Conservation (phyloP, 169 alveolate genomes). For the Babesia caballi region DNA sequence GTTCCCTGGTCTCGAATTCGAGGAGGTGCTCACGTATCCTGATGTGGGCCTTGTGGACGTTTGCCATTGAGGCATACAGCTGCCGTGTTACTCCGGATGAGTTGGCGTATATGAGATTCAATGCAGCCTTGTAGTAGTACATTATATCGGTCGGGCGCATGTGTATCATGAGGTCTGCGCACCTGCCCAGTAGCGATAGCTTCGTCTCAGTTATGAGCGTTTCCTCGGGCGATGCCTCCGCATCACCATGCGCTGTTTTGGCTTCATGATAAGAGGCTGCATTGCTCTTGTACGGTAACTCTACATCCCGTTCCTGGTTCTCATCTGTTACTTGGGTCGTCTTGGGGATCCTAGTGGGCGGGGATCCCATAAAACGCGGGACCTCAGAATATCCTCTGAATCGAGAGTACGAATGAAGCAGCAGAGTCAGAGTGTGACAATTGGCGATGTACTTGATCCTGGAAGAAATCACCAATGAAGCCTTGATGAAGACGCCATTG, state of each 20-base stretch:
- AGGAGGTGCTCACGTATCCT: slow-evolving; percentile 36
- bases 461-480: slow-evolving; percentile 54
- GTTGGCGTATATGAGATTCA: slow-evolving; percentile 39
- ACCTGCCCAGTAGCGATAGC: slow-evolving; percentile 37
- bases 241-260: no score
- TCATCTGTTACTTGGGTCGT: neutral
- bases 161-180: slow-evolving; percentile 39
- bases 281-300: neutral
- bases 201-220: slow-evolving; percentile 32
- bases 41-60: slow-evolving; percentile 46
- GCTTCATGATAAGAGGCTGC: no score
- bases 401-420: slow-evolving; percentile 53
- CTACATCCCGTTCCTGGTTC: neutral
- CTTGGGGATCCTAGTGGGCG: neutral
- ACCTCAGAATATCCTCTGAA: neutral
- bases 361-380: no score
- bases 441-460: slow-evolving; percentile 53
- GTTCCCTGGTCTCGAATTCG: slow-evolving; percentile 56
- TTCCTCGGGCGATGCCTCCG: slow-evolving; percentile 13
- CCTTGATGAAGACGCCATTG: slow-evolving; percentile 47
- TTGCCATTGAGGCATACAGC: slow-evolving; percentile 36
- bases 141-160: slow-evolving; percentile 62
- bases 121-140: slow-evolving; percentile 39
- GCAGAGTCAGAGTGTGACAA: slow-evolving; percentile 58
- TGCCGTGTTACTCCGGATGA: slow-evolving; percentile 10